A percentile compares a stretch with the other conserved stretches of the same genome.
phyloP scores from a whole-genome alignment of 495 filamentous ascomycete genomes.

The Annulohypoxylon maeteangense region DNA sequence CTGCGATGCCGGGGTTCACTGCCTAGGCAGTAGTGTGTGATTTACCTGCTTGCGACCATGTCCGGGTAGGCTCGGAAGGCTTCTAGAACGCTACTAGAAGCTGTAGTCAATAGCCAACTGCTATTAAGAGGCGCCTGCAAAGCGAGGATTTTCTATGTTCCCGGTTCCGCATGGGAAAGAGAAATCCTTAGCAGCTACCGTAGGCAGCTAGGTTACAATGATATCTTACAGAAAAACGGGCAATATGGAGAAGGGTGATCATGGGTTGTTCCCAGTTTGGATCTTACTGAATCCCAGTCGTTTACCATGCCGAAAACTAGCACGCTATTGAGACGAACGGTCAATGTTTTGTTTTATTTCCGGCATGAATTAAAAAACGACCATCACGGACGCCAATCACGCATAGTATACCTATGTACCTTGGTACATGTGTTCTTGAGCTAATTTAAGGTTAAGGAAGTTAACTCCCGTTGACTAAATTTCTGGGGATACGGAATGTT shows the following conservation, averaged over 20 bases:
- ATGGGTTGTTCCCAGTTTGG: background rate
- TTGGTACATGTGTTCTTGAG: background rate
- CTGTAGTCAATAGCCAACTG: background rate
- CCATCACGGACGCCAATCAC: too few relatives aligned
- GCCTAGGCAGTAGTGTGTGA: background rate
- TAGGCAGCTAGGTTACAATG: background rate
- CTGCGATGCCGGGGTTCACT: background rate
- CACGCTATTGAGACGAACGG: constrained; percentile 6
- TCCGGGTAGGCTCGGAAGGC: background rate
- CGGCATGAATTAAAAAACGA: too few relatives aligned
- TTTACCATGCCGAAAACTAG: constrained; percentile 11
- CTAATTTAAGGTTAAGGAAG: background rate
- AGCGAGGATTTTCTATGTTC: background rate
- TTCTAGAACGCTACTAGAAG: constrained; percentile 25
- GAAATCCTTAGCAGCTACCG: background rate
- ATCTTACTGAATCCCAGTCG: constrained; percentile 20
- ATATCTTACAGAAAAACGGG: background rate
- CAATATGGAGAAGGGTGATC: background rate
- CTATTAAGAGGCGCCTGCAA: too few relatives aligned
- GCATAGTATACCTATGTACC: background rate
- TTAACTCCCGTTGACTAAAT: constrained; percentile 2
- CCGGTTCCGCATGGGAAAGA: too few relatives aligned
- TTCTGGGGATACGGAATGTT: background rate
- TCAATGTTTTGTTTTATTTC: too few relatives aligned
- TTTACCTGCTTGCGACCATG: background rate